Percentiles rank a stretch among this genome's conserved stretches.
Conservation (phyloP, 805 yeast species). For the Huiozyma sinensis region DNA sequence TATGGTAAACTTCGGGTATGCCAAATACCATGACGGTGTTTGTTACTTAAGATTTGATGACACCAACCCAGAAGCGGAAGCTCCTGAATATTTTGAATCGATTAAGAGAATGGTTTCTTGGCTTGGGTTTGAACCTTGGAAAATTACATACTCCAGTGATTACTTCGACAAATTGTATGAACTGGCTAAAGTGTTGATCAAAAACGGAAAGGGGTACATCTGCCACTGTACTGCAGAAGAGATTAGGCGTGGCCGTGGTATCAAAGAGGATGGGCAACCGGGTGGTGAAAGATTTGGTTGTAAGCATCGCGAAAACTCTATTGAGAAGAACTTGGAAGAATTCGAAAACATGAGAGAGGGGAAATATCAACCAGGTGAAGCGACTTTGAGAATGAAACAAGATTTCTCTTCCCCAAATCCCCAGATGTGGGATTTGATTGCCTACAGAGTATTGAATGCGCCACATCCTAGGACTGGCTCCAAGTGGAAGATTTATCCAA, state of each 20-base stretch:
- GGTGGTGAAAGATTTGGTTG: constrained; percentile 90
- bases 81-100: constrained; percentile 77
- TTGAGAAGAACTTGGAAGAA: constrained; percentile 65
- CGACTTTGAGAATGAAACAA: constrained; percentile 94
- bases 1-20: constrained; percentile 96
- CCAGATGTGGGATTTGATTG: constrained; percentile 99
- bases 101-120: constrained; percentile 78
- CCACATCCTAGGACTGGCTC: constrained; percentile 94
- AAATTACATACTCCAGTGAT: constrained; percentile 90
- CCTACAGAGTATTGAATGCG: constrained; percentile 86
- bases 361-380: constrained; percentile 77
- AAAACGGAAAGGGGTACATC: constrained; percentile 68
- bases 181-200: constrained; percentile 75
- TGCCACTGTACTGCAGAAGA: constrained; percentile 91
- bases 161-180: constrained; percentile 84
- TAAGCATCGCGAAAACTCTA: constrained; percentile 56
- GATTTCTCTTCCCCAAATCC: constrained; percentile 85
- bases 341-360: constrained; percentile 93
- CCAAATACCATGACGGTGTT: constrained; percentile 72
- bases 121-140: constrained; percentile 93
- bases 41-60: constrained; percentile 94
- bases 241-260: constrained; percentile 82
- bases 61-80: constrained; percentile 98
- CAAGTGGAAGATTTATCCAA: constrained; percentile 96
- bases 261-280: constrained; percentile 80